Conservation (phyloP, 2,329 filamentous ascomycete genomes). For the Monosporascus sp. region DNA sequence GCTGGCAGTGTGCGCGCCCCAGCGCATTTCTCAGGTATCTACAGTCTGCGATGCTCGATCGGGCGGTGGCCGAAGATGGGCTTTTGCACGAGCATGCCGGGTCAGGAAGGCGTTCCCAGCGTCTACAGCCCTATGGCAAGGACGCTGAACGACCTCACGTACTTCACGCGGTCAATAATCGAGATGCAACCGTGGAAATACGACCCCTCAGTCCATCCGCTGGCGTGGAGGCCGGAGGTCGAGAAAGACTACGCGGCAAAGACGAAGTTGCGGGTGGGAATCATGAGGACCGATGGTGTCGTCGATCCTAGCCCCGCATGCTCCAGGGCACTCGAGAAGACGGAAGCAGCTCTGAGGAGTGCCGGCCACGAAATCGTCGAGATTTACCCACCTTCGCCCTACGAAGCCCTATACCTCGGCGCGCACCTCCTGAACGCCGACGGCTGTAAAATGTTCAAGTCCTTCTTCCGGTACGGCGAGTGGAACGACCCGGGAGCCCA, state of each 20-base stretch:
- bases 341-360: constrained; percentile 60
- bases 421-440: constrained; percentile 80
- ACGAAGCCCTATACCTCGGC: constrained; percentile 70
- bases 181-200: constrained; percentile 85
- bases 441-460: constrained; percentile 73
- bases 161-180: constrained; percentile 76
- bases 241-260: constrained; percentile 56
- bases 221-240: constrained; percentile 67
- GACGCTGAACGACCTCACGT: constrained; percentile 74
- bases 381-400: constrained; percentile 60
- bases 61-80: constrained; percentile 86
- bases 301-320: constrained; percentile 86
- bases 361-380: constrained; percentile 72
- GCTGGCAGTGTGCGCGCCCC: constrained; percentile 83
- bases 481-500: constrained; percentile 72
- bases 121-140: constrained; percentile 92
- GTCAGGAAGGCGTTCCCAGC: constrained; percentile 82
- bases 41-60: constrained; percentile 79
- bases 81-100: constrained; percentile 81
- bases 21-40: constrained; percentile 86
- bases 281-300: constrained; percentile 75
- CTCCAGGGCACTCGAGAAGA: constrained; percentile 65
- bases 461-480: constrained; percentile 71
- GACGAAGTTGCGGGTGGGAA: constrained; percentile 63
- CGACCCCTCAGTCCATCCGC: constrained; percentile 77